phyloP scores from a whole-genome alignment of 768 basidiomycete genomes.

The Suillus clintonianus region DNA sequence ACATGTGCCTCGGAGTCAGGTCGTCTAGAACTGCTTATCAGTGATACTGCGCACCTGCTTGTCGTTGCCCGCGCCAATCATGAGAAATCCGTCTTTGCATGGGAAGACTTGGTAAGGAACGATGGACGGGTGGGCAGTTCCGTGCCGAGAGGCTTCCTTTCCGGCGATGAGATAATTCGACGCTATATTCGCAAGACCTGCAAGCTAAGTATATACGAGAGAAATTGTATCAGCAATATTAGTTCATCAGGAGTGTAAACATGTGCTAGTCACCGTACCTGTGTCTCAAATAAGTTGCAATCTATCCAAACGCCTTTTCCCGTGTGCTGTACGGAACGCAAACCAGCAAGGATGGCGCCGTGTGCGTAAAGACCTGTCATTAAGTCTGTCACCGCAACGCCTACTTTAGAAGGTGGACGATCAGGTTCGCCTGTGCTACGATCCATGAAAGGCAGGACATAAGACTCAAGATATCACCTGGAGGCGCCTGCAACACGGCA shows the following conservation, averaged over 20 bases:
- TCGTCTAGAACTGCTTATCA: not conserved
- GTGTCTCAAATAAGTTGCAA: conserved; percentile 89
- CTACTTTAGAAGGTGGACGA: conserved; percentile 89
- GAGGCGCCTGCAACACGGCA: conserved; percentile 10
- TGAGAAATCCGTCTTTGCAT: conserved; percentile 84
- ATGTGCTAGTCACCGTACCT: conserved; percentile 47
- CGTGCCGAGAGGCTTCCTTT: conserved; percentile 79
- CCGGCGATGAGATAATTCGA: conserved; percentile 91
- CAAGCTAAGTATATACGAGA: conserved; percentile 54
- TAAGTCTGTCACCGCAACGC: conserved; percentile 90
- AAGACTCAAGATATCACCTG: conserved; percentile 12
- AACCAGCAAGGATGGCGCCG: conserved; percentile 88
- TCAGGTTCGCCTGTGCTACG: conserved; percentile 86
- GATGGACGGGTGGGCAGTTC: conserved; percentile 93
- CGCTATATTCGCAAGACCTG: conserved; percentile 89
- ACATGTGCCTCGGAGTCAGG: conserved; percentile 11
- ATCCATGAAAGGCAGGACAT: conserved; percentile 9
- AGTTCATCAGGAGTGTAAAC: conserved; percentile 1
- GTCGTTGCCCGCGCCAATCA: conserved; percentile 94
- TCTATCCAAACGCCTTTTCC: conserved; percentile 91
- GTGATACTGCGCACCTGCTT: conserved; percentile 56
- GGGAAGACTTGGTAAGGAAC: conserved; percentile 93
- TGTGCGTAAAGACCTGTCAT: conserved; percentile 89
- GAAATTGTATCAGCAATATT: not conserved
- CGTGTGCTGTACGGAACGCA: conserved; percentile 79